phyloP scores from a whole-genome alignment of 2,329 filamentous ascomycete genomes.

The Pseudopyricularia cyperi region DNA sequence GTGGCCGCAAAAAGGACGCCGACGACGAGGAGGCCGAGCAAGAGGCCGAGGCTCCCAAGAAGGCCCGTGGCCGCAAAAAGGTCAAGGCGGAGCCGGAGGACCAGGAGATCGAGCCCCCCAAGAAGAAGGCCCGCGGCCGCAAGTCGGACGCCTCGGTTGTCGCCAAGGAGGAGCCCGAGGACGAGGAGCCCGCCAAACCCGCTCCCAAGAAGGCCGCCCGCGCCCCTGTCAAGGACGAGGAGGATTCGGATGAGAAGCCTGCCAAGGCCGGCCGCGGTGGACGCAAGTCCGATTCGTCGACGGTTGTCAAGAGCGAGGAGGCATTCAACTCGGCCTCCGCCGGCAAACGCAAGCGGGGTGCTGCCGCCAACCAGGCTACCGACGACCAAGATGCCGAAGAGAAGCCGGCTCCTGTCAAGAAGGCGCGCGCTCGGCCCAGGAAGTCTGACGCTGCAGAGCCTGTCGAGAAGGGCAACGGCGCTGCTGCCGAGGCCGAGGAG shows the following conservation, averaged over 20 bases:
- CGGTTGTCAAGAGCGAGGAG: slow-evolving; percentile 9
- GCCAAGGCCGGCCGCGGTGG: not conserved
- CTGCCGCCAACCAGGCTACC: not conserved
- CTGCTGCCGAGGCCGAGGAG: not conserved
- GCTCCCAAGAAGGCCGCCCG: slow-evolving; percentile 5
- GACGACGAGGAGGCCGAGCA: slow-evolving; percentile 21
- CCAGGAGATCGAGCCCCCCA: slow-evolving; percentile 1
- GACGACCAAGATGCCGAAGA: not conserved
- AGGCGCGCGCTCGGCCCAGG: not conserved
- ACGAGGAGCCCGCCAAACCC: slow-evolving; percentile 3
- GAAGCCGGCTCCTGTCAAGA: slow-evolving; percentile 1
- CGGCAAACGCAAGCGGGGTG: slow-evolving; percentile 10
- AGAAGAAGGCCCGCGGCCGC: slow-evolving; percentile 1
- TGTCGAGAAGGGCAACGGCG: not conserved
- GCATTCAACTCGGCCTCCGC: slow-evolving; percentile 6
- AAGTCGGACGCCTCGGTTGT: not conserved
- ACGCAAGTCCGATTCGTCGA: slow-evolving; percentile 6
- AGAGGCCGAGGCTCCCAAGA: slow-evolving; percentile 17
- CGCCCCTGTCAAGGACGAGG: not conserved
- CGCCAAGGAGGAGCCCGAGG: slow-evolving; percentile 7
- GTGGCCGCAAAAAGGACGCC: slow-evolving; percentile 21
- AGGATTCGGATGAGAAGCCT: not conserved
- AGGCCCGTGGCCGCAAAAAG: slow-evolving; percentile 11
- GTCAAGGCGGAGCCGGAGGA: slow-evolving; percentile 6
- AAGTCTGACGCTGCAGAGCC: not conserved